These are phyloP conservation scores for Neurospora sp. DNA, from an alignment of 2,329 filamentous ascomycete genomes.

Conservation along the genomic window DNA sequence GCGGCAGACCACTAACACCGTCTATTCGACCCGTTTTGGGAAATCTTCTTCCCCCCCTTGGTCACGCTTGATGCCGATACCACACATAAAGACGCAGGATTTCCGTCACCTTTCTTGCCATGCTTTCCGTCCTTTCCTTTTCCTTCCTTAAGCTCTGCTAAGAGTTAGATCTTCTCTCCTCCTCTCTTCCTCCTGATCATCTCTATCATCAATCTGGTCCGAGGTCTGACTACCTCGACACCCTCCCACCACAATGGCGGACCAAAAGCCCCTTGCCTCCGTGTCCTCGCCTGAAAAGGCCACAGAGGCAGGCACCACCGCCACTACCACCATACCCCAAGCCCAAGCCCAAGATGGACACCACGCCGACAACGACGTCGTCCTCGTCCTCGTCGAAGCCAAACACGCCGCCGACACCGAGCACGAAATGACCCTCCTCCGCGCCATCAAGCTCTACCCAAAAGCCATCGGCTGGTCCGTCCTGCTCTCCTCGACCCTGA, in stretches of 20 bases:
- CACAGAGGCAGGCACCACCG: neutral
- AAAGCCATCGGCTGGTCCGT: constrained; percentile 39
- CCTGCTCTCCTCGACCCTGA: constrained; percentile 33
- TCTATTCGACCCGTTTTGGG: neutral
- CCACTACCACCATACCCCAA: neutral
- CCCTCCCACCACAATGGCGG: neutral
- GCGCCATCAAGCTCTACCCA: constrained; percentile 32
- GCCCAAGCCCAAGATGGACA: neutral
- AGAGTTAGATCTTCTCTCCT: neutral
- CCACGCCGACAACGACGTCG: neutral
- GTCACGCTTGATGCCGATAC: neutral
- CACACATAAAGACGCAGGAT: neutral
- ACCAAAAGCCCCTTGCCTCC: neutral
- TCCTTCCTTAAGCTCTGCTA: neutral
- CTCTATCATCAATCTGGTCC: neutral
- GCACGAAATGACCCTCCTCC: constrained; percentile 29
- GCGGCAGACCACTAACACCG: neutral
- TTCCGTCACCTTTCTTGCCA: neutral
- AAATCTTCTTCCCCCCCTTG: neutral
- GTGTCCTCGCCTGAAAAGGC: neutral
- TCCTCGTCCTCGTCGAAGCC: constrained; percentile 24
- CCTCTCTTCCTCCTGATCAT: neutral
- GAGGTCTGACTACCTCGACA: neutral
- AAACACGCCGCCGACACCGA: constrained; percentile 31
- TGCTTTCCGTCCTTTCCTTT: neutral